Conservation (phyloP, 164 flowering plant species). For the Stephania cephalantha region DNA sequence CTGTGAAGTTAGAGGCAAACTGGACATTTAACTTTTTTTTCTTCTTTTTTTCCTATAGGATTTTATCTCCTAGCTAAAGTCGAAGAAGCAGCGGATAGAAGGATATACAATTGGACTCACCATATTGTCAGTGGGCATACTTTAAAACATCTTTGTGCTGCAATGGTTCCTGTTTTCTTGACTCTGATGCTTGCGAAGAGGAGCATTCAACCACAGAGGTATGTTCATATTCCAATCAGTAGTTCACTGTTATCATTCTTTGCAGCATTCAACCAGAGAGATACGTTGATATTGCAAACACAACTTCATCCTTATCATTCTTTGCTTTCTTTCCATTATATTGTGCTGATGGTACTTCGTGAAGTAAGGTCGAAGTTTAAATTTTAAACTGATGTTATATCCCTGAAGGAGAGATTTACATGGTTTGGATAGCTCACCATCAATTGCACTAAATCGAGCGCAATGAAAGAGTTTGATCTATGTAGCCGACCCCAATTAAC, state of each 20-base stretch:
- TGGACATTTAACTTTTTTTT: background rate
- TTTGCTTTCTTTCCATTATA: background rate
- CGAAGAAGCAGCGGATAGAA: conserved; percentile 82
- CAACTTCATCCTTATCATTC: background rate
- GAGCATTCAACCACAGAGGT: conserved; percentile 60
- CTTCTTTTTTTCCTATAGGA: conserved; percentile 28
- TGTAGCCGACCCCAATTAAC: too few species aligned
- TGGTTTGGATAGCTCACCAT: too few species aligned
- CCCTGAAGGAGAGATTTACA: too few species aligned
- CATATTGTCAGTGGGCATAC: conserved; percentile 92
- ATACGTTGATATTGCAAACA: conserved; percentile 23
- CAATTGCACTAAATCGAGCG: too few species aligned
- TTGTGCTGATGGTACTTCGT: background rate
- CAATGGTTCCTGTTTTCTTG: conserved; percentile 92
- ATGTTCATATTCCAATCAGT: conserved; percentile 2
- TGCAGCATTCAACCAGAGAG: conserved; percentile 45
- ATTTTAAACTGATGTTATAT: background rate
- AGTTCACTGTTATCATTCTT: background rate
- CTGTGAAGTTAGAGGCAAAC: background rate
- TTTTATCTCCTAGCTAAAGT: conserved; percentile 92
- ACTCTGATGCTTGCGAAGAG: conserved; percentile 94
- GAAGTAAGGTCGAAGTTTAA: background rate
- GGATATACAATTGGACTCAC: conserved; percentile 68
- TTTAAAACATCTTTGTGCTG: conserved; percentile 90
- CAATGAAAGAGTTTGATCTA: too few species aligned